These are phyloP conservation scores for Pseudogymnoascus sp. DNA, from an alignment of 2,329 filamentous ascomycete genomes.

Conservation along the genomic window DNA sequence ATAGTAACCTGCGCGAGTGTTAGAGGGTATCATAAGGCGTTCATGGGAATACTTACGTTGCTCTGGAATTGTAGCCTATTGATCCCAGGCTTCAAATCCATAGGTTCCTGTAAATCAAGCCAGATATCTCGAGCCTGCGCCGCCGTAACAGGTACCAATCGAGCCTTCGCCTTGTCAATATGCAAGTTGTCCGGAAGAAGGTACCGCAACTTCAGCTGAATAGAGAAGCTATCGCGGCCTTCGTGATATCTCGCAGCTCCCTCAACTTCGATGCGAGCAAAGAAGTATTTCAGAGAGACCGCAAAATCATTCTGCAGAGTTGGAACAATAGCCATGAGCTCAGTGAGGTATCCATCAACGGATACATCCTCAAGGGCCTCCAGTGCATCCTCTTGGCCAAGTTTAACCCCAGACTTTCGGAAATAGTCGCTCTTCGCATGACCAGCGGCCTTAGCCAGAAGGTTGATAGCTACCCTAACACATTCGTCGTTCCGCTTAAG, in stretches of 20 bases:
- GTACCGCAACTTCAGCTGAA: constrained; percentile 61
- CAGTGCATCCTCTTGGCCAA: constrained; percentile 13
- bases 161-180: constrained; percentile 55
- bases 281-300: constrained; percentile 64
- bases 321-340: constrained; percentile 24
- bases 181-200: constrained; percentile 62
- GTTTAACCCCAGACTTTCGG: constrained; percentile 26
- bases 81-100: constrained; percentile 39
- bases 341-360: constrained; percentile 24
- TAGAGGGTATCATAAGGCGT: background rate
- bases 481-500: constrained; percentile 72
- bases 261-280: constrained; percentile 58
- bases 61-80: constrained; percentile 37
- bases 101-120: constrained; percentile 38
- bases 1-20: constrained; percentile 45
- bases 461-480: constrained; percentile 62
- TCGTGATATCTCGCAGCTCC: constrained; percentile 61
- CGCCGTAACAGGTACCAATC: constrained; percentile 46
- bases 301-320: constrained; percentile 50
- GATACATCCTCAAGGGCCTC: constrained; percentile 15
- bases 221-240: constrained; percentile 63
- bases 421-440: constrained; percentile 42
- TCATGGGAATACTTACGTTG: constrained; percentile 31
- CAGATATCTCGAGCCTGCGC: constrained; percentile 58
- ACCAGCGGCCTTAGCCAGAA: constrained; percentile 59